Percentiles rank a stretch among this genome's conserved stretches.
phyloP scores from a whole-genome alignment of 306 rosid species.

The Prunus mira region DNA sequence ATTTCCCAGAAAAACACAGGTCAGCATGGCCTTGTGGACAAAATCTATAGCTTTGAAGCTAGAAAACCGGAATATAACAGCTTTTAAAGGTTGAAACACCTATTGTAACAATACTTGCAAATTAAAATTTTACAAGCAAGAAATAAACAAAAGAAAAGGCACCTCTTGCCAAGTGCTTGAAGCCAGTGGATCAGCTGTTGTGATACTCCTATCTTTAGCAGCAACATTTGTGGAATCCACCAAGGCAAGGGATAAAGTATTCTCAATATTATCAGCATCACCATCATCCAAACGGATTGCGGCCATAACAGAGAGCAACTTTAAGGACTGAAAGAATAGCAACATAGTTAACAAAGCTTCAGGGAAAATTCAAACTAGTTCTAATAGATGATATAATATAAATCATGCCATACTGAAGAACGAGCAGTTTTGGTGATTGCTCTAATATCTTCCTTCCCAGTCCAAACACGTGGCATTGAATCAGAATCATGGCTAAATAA shows the following conservation, averaged over 20 bases:
- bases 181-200: constrained; percentile 71
- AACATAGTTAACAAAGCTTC: constrained; percentile 4
- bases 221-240: constrained; percentile 51
- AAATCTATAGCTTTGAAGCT: background rate
- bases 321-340: constrained; percentile 66
- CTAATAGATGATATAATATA: constrained; percentile 9
- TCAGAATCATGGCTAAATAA: constrained; percentile 94
- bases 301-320: constrained; percentile 85
- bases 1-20: background rate
- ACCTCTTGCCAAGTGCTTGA: constrained; percentile 94
- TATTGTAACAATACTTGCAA: background rate
- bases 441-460: constrained; percentile 87
- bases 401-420: constrained; percentile 56
- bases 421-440: constrained; percentile 93
- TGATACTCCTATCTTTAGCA: constrained; percentile 50
- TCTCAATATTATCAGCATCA: constrained; percentile 61
- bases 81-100: background rate
- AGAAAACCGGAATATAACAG: background rate
- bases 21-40: background rate
- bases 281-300: constrained; percentile 79
- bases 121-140: constrained; percentile 12
- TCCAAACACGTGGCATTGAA: constrained; percentile 98
- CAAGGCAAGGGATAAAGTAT: constrained; percentile 56
- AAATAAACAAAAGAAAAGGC: constrained; percentile 25
- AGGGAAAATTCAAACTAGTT: constrained; percentile 10